Base-by-base conservation (phyloP, 2,329 filamentous ascomycete genomes). In the Aspergillus arachidicola region DNA sequence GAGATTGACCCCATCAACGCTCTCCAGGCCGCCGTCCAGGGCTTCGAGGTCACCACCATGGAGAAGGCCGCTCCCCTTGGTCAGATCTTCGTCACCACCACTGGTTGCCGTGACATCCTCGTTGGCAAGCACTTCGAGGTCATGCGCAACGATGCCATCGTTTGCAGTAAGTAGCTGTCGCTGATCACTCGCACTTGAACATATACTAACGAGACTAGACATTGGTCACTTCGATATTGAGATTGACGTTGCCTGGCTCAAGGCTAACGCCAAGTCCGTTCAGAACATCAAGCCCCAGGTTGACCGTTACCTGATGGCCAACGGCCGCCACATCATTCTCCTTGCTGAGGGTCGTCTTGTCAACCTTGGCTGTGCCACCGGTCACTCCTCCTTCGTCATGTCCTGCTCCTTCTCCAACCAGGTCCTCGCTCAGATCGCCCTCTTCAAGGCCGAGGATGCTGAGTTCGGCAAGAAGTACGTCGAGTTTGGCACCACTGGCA, bases 381-480 rank as follows among this genome's bases (percentile, higher is more conserved):
- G 95, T 73, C 95, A 99, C 91, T 97, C 94, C 73, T 98, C 94
- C 59, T 99, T 99, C 83, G 95, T 99, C 87, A 98, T 99, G 95
- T 97, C 94, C 75, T 99, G 95, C 91, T 98, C 94, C 69, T 99
- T 99, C 91, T 96, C 94, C 88, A 99, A 99, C 91, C 95, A 99
- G 88, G 95, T 98, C 76, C 92, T 99, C 81, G 95, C 95, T 72
- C 95, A 99, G 87, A 98, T 99, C 85, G 91, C 96, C 86, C 86
- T 99, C 77, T 99, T 84, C 91, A 98, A 98, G 91, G 90, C 89
- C 76, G 86, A 90, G 75, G 94, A 98, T 80, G 87, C 87, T 79
- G 90, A 85, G 63, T 99, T 96, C 81, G 88, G 90, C 83, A 85
- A 92, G 84, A 97, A 97, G 88, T 96, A 97, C 85, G 84, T 94